These are phyloP conservation scores for Piloderma croceum DNA, from an alignment of 768 basidiomycete species.

Conservation along the genomic window DNA sequence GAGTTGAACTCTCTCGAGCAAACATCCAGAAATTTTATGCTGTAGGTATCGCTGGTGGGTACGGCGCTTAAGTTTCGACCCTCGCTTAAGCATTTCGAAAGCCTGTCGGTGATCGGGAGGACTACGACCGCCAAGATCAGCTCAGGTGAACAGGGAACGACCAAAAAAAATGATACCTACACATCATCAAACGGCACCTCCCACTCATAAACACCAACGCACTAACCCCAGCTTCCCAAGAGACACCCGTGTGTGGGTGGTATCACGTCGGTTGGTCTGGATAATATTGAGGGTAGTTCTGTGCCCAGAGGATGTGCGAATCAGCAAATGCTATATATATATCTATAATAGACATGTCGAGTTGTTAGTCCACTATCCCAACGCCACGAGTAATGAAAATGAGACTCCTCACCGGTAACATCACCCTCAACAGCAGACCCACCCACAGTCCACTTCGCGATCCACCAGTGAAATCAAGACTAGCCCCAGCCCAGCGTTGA, in stretches of 20 bases:
- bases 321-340: conserved; percentile 66
- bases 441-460: conserved; percentile 76
- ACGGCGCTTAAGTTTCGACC: conserved; percentile 49
- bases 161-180: conserved; percentile 35
- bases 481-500: conserved; percentile 26
- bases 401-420: conserved; percentile 53
- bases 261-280: conserved; percentile 62
- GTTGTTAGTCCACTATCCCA: conserved; percentile 8
- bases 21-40: conserved; percentile 57
- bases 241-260: conserved; percentile 53
- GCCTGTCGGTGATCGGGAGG: conserved; percentile 28
- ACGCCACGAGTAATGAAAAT: background rate
- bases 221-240: conserved; percentile 67
- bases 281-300: conserved; percentile 63
- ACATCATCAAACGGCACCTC: conserved; percentile 80
- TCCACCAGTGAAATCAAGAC: conserved; percentile 37
- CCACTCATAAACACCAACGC: conserved; percentile 64
- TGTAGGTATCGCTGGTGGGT: conserved; percentile 42
- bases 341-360: conserved; percentile 1
- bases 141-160: background rate
- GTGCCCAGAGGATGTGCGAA: conserved; percentile 66
- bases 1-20: conserved; percentile 26
- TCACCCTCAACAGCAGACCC: conserved; percentile 64
- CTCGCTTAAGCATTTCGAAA: conserved; percentile 10
- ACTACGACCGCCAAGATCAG: conserved; percentile 21